phyloP scores from a whole-genome alignment of 345 rosid genomes.

The Dipteronia dyeriana region DNA sequence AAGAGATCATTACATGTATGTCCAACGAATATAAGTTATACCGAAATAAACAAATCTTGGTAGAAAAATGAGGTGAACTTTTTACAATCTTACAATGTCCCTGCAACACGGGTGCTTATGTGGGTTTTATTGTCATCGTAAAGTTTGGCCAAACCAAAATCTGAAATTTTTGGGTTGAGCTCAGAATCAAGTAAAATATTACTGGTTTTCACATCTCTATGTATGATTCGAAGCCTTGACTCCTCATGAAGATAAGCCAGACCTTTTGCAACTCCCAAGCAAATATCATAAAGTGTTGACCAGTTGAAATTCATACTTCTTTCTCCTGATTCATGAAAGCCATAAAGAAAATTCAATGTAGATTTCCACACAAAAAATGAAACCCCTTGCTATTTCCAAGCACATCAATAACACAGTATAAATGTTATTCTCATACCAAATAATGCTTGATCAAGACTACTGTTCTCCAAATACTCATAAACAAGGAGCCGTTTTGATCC shows the following conservation, averaged over 20 bases:
- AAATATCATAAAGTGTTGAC: slow-evolving; percentile 44
- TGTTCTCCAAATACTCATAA: slow-evolving; percentile 69
- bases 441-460: slow-evolving; percentile 73
- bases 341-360: not conserved
- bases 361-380: not conserved
- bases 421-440: slow-evolving; percentile 39
- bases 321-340: slow-evolving; percentile 29
- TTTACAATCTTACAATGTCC: slow-evolving; percentile 43
- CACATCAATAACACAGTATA: not conserved
- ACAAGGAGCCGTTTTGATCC: slow-evolving; percentile 53
- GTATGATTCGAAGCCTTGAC: slow-evolving; percentile 52
- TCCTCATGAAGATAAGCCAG: slow-evolving; percentile 59
- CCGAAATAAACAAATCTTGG: not conserved
- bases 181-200: slow-evolving; percentile 56
- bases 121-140: slow-evolving; percentile 54
- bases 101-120: slow-evolving; percentile 58
- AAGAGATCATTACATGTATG: not conserved
- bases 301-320: slow-evolving; percentile 37
- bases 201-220: slow-evolving; percentile 64
- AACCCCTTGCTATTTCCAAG: not conserved
- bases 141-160: slow-evolving; percentile 66
- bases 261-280: slow-evolving; percentile 56
- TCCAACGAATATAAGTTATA: not conserved
- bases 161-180: slow-evolving; percentile 55
- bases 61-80: not conserved